Percentiles rank a stretch among this genome's conserved stretches.
These are phyloP conservation scores for Schizothecium vesticola DNA, from an alignment of 495 filamentous ascomycete genomes.

Conservation along the genomic window DNA sequence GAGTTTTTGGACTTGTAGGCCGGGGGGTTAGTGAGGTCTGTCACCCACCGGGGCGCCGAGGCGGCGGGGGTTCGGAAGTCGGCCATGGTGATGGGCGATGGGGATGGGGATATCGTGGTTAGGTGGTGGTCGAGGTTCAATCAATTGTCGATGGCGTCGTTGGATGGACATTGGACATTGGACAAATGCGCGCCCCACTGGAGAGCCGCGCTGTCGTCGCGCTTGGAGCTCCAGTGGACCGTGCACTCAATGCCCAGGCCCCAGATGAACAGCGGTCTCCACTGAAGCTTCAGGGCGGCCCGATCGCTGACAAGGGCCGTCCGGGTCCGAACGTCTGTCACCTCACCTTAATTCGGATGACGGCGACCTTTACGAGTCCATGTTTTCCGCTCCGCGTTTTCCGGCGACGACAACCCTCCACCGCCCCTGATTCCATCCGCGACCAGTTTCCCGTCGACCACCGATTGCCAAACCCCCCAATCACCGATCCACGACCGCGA, in stretches of 20 bases:
- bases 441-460: neutral
- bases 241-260: constrained; percentile 2
- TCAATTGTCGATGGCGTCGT: neutral
- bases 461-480: neutral
- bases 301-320: constrained; percentile 3
- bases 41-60: constrained; percentile 69
- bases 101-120: neutral
- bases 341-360: neutral
- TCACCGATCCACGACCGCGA: neutral
- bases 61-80: constrained; percentile 12
- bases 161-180: neutral
- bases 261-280: neutral
- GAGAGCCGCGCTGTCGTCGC: neutral
- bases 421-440: neutral
- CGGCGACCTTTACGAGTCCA: neutral
- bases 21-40: constrained; percentile 65
- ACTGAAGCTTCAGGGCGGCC: constrained; percentile 8
- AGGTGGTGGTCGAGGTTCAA: neutral
- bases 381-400: neutral
- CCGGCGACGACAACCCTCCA: neutral
- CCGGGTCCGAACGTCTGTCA: neutral
- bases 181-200: neutral
- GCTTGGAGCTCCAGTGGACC: constrained; percentile 4
- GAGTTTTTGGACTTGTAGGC: constrained; percentile 49
- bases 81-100: constrained; percentile 15